A percentile compares a stretch with the other conserved stretches of the same genome.
Conservation (phyloP, 208 protist genomes). For the Herpetomonas samuelpessoai region DNA sequence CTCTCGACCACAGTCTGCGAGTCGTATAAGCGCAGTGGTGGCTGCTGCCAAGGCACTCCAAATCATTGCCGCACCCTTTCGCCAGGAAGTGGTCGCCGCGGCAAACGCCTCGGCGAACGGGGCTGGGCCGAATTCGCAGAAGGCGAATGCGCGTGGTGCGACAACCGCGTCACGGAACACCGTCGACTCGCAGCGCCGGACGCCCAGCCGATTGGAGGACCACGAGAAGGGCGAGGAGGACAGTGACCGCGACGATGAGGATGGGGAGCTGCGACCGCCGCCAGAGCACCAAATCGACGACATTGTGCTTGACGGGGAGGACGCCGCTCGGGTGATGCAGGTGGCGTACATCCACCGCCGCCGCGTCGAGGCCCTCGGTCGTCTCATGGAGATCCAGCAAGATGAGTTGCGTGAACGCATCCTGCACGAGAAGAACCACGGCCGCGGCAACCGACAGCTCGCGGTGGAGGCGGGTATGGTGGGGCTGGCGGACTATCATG, state of each 20-base stretch:
- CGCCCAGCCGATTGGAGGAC: too few species aligned
- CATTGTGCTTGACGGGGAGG: slow-evolving; percentile 10
- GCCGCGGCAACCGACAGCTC: slow-evolving; percentile 11
- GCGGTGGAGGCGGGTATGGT: slow-evolving; percentile 20
- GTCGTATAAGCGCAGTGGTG: too few species aligned
- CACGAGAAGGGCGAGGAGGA: slow-evolving; percentile 6
- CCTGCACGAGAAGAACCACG: neutral
- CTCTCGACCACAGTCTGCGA: too few species aligned
- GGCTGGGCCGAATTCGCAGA: neutral
- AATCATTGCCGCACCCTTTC: slow-evolving; percentile 12
- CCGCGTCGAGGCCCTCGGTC: slow-evolving; percentile 31
- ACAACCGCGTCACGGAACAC: neutral
- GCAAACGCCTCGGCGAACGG: neutral
- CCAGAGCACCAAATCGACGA: slow-evolving; percentile 4
- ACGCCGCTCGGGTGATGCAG: slow-evolving; percentile 38
- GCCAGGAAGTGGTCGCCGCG: slow-evolving; percentile 10
- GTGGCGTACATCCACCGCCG: slow-evolving; percentile 39
- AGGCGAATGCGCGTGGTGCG: slow-evolving; percentile 3
- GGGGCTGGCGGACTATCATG: slow-evolving; percentile 25
- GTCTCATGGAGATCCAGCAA: slow-evolving; percentile 21
- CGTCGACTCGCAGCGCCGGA: slow-evolving; percentile 6
- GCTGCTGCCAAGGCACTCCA: neutral
- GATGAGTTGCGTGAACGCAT: slow-evolving; percentile 9
- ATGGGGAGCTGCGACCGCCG: neutral
- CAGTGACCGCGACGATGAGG: slow-evolving; percentile 10